Evolutionary conservation across 1,284 basidiomycete genomes (phyloP).

Genomic region (Boletus subluridellus): DNA sequence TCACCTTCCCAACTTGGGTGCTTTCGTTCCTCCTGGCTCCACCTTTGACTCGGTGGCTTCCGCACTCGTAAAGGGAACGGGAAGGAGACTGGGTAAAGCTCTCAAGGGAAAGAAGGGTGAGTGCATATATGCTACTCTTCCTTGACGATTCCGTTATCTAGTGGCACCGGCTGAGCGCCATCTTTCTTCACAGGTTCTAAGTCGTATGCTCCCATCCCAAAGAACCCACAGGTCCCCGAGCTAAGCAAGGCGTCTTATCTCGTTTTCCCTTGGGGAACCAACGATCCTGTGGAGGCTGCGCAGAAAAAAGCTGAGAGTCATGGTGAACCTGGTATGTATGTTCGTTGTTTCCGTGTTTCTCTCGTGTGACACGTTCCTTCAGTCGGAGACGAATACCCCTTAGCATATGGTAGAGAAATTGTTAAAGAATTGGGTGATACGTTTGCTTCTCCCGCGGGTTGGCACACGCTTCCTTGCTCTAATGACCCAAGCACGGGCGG

Average conservation of each 20-base stretch:
- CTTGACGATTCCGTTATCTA: neutral
- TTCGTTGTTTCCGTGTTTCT: neutral
- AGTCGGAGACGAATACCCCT: slow-evolving; percentile 1
- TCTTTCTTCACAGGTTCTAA: slow-evolving; percentile 6
- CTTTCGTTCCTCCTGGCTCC: too few species aligned
- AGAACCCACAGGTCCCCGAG: slow-evolving; percentile 27
- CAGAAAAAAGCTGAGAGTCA: slow-evolving; percentile 43
- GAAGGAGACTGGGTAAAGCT: slow-evolving; percentile 19
- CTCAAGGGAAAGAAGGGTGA: slow-evolving; percentile 11
- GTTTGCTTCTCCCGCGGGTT: slow-evolving; percentile 81
- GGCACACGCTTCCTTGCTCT: slow-evolving; percentile 70
- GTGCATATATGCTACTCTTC: neutral
- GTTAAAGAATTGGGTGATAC: slow-evolving; percentile 28
- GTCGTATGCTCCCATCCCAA: slow-evolving; percentile 26
- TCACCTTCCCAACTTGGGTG: slow-evolving; percentile 8
- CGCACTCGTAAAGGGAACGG: neutral
- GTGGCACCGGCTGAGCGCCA: neutral
- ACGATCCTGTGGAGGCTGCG: slow-evolving; percentile 64
- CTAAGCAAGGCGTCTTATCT: slow-evolving; percentile 53
- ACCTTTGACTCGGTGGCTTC: too few species aligned
- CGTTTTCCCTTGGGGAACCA: slow-evolving; percentile 71
- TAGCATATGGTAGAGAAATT: slow-evolving; percentile 24
- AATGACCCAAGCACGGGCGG: slow-evolving; percentile 47
- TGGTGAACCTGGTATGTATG: slow-evolving; percentile 14
- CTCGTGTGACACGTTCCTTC: neutral